These are phyloP conservation scores for Eucalyptus regnans DNA, from an alignment of 345 rosid genomes.

Conservation along the genomic window DNA sequence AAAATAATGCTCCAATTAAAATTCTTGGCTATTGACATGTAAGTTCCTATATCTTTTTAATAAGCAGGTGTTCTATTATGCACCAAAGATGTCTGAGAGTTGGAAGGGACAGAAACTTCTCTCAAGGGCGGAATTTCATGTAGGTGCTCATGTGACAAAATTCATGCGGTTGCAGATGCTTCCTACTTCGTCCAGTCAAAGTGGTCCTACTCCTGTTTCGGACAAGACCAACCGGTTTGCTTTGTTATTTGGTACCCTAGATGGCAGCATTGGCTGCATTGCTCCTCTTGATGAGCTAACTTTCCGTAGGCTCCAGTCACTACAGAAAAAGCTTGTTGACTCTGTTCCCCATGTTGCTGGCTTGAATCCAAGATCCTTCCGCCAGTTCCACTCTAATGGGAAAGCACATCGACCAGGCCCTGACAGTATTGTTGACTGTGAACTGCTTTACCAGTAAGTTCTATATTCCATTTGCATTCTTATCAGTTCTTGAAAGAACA, in stretches of 20 bases:
- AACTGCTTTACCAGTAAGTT: constrained; percentile 87
- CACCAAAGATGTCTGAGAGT: constrained; percentile 94
- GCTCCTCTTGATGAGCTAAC: constrained; percentile 94
- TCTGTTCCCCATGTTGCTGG: constrained; percentile 93
- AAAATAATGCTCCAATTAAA: neutral
- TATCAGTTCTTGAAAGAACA: neutral
- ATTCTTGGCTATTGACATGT: neutral
- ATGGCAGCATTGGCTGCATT: constrained; percentile 87
- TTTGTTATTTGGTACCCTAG: constrained; percentile 78
- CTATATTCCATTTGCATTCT: neutral
- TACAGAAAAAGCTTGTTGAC: constrained; percentile 85
- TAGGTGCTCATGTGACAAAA: constrained; percentile 81
- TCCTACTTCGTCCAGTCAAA: constrained; percentile 36
- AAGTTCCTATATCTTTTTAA: neutral
- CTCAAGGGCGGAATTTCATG: constrained; percentile 90
- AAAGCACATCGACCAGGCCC: constrained; percentile 93
- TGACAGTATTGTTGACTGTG: constrained; percentile 90
- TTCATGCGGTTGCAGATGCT: constrained; percentile 93
- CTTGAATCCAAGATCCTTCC: constrained; percentile 85
- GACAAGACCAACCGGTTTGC: constrained; percentile 94
- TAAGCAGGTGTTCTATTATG: constrained; percentile 79
- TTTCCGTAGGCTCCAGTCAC: constrained; percentile 85
- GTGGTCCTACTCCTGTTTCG: constrained; percentile 35
- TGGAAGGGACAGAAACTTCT: constrained; percentile 99
- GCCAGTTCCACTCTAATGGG: constrained; percentile 71